phyloP scores from a whole-genome alignment of 1,284 basidiomycete genomes.

The Cryptococcus floricola region DNA sequence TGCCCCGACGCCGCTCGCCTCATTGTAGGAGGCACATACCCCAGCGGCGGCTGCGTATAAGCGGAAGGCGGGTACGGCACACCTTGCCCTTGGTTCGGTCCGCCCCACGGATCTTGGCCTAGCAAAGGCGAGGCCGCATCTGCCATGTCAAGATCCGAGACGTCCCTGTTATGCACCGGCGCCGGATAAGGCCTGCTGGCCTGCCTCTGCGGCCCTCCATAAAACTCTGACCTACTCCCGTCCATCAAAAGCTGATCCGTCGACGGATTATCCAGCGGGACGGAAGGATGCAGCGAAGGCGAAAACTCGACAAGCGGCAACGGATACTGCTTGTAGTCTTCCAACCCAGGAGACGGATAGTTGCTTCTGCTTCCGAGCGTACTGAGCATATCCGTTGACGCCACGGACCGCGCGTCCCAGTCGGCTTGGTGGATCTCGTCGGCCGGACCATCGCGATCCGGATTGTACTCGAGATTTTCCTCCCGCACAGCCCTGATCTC shows the following conservation, averaged over 20 bases:
- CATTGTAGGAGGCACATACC: conserved; percentile 23
- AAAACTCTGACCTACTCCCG: conserved; percentile 19
- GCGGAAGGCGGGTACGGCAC: conserved; percentile 23
- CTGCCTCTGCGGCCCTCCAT: conserved; percentile 12
- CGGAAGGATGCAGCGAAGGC: conserved; percentile 17
- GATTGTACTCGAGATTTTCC: conserved; percentile 50
- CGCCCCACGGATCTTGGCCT: conserved; percentile 7
- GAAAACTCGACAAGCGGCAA: conserved; percentile 14
- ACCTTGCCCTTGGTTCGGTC: not conserved
- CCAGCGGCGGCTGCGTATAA: conserved; percentile 19
- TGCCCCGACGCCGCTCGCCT: conserved; percentile 13
- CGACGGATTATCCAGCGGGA: conserved; percentile 33
- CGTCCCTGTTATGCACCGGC: not conserved
- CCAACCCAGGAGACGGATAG: conserved; percentile 15
- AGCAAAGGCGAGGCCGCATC: conserved; percentile 18
- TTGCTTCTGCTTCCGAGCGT: conserved; percentile 19
- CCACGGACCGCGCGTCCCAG: conserved; percentile 43
- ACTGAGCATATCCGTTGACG: conserved; percentile 39
- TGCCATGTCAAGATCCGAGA: conserved; percentile 14
- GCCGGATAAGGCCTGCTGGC: conserved; percentile 13
- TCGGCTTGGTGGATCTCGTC: conserved; percentile 37
- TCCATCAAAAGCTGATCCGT: conserved; percentile 34
- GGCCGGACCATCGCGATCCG: conserved; percentile 33
- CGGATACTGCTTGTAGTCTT: conserved; percentile 26
- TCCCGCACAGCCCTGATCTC: conserved; percentile 46